A percentile compares a stretch with the other conserved stretches of the same genome.
phyloP scores from a whole-genome alignment of 164 flowering plant genomes.

The Piper betle region DNA sequence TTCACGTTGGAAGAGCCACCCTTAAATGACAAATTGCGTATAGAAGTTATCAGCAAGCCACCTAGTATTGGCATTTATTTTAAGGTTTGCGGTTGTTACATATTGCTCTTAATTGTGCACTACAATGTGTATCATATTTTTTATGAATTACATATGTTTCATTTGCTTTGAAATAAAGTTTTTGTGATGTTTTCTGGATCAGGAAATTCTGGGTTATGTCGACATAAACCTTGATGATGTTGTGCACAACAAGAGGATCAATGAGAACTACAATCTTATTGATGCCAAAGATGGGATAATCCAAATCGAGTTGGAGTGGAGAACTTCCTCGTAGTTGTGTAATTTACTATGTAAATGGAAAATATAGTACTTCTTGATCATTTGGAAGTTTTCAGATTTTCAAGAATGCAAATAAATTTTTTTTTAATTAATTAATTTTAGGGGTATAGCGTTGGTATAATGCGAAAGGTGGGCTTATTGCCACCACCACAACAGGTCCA shows the following conservation, averaged over 20 bases:
- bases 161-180: neutral
- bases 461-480: too few species aligned
- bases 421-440: too few species aligned
- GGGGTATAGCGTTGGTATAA: too few species aligned
- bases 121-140: neutral
- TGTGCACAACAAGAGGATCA: slow-evolving; percentile 44
- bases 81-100: slow-evolving; percentile 32
- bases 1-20: slow-evolving; percentile 67
- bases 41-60: slow-evolving; percentile 63
- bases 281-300: slow-evolving; percentile 69
- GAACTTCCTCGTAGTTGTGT: slow-evolving; percentile 18
- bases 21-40: slow-evolving; percentile 41
- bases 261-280: slow-evolving; percentile 86
- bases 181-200: neutral
- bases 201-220: slow-evolving; percentile 79
- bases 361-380: too few species aligned
- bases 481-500: too few species aligned
- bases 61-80: slow-evolving; percentile 64
- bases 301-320: slow-evolving; percentile 88
- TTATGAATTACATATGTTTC: neutral
- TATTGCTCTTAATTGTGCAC: neutral
- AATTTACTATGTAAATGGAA: too few species aligned
- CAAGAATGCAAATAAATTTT: too few species aligned
- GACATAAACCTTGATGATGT: slow-evolving; percentile 60
- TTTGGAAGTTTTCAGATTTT: too few species aligned